Conservation (phyloP, 139 green algal genomes). For the Pseudopediastrum boryanum region DNA sequence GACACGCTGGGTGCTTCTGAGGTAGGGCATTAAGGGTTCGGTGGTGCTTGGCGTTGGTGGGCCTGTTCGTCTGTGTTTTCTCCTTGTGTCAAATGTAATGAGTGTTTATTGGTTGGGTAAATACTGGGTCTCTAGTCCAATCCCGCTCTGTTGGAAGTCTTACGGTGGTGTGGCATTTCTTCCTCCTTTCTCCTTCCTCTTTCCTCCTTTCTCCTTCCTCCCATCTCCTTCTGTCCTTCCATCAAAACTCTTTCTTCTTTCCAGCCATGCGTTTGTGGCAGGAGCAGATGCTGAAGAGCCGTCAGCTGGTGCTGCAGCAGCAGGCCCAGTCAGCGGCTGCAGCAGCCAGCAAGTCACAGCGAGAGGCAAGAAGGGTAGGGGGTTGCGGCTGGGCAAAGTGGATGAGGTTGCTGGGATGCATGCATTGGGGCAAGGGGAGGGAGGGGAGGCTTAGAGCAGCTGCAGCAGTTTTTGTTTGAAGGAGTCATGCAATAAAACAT, state of each 20-base stretch:
- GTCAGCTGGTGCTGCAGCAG: slow-evolving; percentile 76
- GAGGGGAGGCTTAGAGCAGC: not conserved
- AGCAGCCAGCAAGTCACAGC: slow-evolving; percentile 72
- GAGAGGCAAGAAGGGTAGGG: slow-evolving; percentile 47
- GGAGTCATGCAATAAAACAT: not conserved
- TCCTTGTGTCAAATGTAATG: too few species aligned
- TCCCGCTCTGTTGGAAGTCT: not conserved
- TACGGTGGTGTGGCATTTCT: not conserved
- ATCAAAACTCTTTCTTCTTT: not conserved
- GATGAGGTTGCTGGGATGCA: not conserved
- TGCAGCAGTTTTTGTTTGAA: not conserved
- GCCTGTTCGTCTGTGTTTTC: too few species aligned
- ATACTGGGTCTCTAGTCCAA: too few species aligned
- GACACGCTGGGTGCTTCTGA: too few species aligned
- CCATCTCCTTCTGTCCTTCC: not conserved
- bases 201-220: not conserved
- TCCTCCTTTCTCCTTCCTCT: not conserved
- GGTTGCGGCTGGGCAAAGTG: not conserved
- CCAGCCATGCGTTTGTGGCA: slow-evolving; percentile 59
- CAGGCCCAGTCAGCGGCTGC: slow-evolving; percentile 65
- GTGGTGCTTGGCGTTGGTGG: too few species aligned
- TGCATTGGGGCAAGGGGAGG: not conserved
- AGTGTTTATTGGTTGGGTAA: too few species aligned
- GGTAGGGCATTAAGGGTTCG: too few species aligned
- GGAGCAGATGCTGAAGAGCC: slow-evolving; percentile 74